Conservation (phyloP, 2,329 filamentous ascomycete genomes). For the Aphanoascus verrucosus region DNA sequence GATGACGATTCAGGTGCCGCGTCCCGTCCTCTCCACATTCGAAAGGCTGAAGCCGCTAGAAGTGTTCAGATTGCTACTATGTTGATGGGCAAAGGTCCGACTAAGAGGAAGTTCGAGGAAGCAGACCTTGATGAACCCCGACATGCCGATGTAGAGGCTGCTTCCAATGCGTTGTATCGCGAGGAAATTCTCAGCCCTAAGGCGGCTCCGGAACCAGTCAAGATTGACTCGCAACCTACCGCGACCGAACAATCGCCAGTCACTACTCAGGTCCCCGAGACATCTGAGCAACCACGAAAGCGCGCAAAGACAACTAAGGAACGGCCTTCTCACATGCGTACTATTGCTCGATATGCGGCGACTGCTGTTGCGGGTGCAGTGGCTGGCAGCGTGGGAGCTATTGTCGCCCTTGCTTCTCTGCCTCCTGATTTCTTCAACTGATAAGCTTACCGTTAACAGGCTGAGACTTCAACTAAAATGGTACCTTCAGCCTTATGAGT, state of each 20-base stretch:
- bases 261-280: constrained; percentile 14
- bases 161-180: constrained; percentile 10
- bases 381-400: constrained; percentile 33
- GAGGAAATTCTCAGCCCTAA: too few species aligned
- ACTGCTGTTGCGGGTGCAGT: constrained; percentile 33
- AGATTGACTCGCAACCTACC: background rate
- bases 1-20: too few species aligned
- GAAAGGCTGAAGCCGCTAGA: too few species aligned
- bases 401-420: constrained; percentile 33
- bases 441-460: too few species aligned
- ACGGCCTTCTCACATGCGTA: constrained; percentile 16
- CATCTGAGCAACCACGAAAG: constrained; percentile 22
- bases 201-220: background rate
- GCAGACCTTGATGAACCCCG: background rate
- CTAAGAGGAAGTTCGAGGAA: constrained; percentile 11
- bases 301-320: constrained; percentile 20
- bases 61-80: too few species aligned
- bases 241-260: constrained; percentile 17
- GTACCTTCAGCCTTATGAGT: too few species aligned
- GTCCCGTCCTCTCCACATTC: too few species aligned
- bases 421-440: constrained; percentile 35
- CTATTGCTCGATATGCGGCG: constrained; percentile 27
- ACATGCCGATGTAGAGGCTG: background rate
- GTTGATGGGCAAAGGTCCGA: background rate
- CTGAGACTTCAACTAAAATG: background rate